Base-by-base conservation (phyloP, 192 early-diverging fungal species). In the Glomus cerebriforme region DNA sequence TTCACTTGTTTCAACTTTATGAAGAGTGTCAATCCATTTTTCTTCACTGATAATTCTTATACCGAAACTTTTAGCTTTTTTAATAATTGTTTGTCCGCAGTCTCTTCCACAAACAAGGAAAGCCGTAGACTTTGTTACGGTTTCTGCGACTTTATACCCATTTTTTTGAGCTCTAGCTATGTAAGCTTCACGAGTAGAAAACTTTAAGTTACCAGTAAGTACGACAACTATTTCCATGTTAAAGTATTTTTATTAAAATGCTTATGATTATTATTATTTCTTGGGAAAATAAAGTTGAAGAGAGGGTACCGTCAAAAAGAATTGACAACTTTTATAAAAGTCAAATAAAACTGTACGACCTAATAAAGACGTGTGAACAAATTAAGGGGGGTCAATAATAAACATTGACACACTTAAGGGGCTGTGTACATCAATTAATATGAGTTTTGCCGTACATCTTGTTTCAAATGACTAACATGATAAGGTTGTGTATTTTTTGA, bases 31-130 rank as follows among this genome's bases (percentile, higher is more conserved):
- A 24, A 29, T 7, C 66, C 66, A 68, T 68, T 68, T 34, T 68
- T 39, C 15, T 68, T 68, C 66, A 22, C 34, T 68, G 9, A 68
- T 31, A 68, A 68, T 37, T 35, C 32, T 68, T n/a, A 68, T 3
- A 68, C 32, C 66, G 15, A 39, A 22, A n/a, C 10, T 37, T 24
- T 34, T 32, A 24, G 66, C 66, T 22, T 68, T 34, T 2, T 35
- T 19, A 37, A 68, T 32, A 15, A 32, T 34, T n/a, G 17, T 8
- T 54, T 54, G 47, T n/a, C 34, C 66, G 7, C 22, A 22, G n/a
- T 68, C 22, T 68, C 39, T 31, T 35, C 66, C 32, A 37, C 66
- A 68, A 22, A 68, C 34, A 1, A 68, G 32, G 19, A 35, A 68
- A n/a, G 15, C 39, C 3, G 66, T 68, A 34, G 66, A 35, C 34